Conservation (phyloP, 352 stramenopile species). For the Phytophthora fragariae region DNA sequence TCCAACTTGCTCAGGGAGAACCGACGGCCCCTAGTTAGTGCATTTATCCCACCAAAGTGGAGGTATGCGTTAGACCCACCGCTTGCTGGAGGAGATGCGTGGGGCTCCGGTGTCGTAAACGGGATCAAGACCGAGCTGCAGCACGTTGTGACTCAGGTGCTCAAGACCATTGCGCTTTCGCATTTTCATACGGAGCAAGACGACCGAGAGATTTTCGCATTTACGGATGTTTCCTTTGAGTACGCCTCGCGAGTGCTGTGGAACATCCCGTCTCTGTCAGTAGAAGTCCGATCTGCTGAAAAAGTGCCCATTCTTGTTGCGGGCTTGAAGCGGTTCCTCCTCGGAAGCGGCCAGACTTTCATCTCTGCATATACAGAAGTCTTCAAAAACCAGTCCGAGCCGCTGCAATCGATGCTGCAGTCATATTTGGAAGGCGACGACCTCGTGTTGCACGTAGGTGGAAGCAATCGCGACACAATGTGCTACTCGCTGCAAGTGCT, state of each 20-base stretch:
- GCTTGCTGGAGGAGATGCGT: slow-evolving; percentile 14
- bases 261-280: slow-evolving; percentile 77
- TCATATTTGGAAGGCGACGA: slow-evolving; percentile 76
- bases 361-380: slow-evolving; percentile 83
- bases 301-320: slow-evolving; percentile 64
- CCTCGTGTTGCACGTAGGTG: slow-evolving; percentile 63
- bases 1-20: slow-evolving; percentile 47
- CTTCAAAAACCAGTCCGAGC: slow-evolving; percentile 65
- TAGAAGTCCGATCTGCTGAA: slow-evolving; percentile 53
- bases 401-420: slow-evolving; percentile 72
- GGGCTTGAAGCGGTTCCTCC: slow-evolving; percentile 74
- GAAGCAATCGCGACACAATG: slow-evolving; percentile 50
- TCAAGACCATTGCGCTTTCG: slow-evolving; percentile 80
- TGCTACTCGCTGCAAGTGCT: slow-evolving; percentile 82
- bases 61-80: slow-evolving; percentile 32
- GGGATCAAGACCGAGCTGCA: slow-evolving; percentile 60
- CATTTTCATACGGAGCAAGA: slow-evolving; percentile 74
- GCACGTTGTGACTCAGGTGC: slow-evolving; percentile 61
- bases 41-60: slow-evolving; percentile 17
- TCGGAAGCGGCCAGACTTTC: slow-evolving; percentile 76
- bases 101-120: slow-evolving; percentile 39
- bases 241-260: slow-evolving; percentile 70
- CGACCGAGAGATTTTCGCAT: slow-evolving; percentile 72
- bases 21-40: not conserved
- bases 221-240: slow-evolving; percentile 80